Conservation (phyloP, 192 early-diverging fungal species). For the Podochytrium sp. region DNA sequence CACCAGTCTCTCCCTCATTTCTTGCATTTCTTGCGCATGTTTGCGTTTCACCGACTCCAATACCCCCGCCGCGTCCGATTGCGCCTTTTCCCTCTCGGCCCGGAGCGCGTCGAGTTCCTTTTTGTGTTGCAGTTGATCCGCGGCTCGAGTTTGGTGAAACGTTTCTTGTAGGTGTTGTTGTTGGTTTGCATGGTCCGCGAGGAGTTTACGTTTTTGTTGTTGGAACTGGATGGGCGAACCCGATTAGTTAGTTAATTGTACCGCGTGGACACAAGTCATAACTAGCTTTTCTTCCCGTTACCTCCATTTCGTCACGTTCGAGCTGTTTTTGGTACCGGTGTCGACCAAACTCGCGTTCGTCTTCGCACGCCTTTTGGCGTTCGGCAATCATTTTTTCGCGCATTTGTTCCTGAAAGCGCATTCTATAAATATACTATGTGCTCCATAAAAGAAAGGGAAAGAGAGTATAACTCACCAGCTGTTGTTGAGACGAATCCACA, state of each 20-base stretch:
- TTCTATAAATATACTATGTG: not conserved
- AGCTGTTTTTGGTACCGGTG: conserved; percentile 64
- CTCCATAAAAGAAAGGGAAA: too few relatives aligned
- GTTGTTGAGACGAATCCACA: conserved; percentile 53
- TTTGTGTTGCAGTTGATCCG: conserved; percentile 37
- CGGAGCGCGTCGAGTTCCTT: conserved; percentile 42
- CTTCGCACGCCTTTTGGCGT: conserved; percentile 58
- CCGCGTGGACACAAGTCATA: too few relatives aligned
- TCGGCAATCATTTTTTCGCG: conserved; percentile 48
- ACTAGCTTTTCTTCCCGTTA: too few relatives aligned
- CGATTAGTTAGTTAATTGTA: not conserved
- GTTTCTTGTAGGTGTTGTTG: conserved; percentile 37
- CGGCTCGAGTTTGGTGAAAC: conserved; percentile 34
- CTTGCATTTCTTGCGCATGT: conserved; percentile 40
- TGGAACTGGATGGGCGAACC: conserved; percentile 55
- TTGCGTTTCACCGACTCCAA: conserved; percentile 43
- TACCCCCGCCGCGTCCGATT: conserved; percentile 18
- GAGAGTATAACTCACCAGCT: conserved; percentile 42
- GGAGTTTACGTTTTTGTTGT: conserved; percentile 60
- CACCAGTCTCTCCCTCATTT: conserved; percentile 43
- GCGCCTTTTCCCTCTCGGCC: conserved; percentile 40
- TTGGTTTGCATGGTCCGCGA: conserved; percentile 55
- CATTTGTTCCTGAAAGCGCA: conserved; percentile 37
- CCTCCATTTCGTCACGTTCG: conserved; percentile 68
- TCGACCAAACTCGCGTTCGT: conserved; percentile 63